These are phyloP conservation scores for Saccharomycopsis selenospora DNA, from an alignment of 805 yeast genomes.

Conservation along the genomic window DNA sequence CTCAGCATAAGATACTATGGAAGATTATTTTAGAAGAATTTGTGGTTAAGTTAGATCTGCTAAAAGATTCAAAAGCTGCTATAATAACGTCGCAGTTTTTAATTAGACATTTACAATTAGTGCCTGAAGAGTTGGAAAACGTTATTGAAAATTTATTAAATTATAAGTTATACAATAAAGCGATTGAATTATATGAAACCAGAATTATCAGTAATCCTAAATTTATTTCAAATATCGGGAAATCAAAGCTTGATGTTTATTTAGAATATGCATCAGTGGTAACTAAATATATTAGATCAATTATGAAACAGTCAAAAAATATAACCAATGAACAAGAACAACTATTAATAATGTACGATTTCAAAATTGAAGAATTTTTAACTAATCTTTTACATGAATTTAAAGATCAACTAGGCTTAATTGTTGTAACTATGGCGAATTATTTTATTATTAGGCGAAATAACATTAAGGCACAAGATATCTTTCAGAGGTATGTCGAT, in stretches of 20 bases:
- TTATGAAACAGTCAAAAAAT: conserved; percentile 12
- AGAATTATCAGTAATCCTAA: conserved; percentile 30
- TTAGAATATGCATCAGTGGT: conserved; percentile 38
- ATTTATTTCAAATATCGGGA: conserved; percentile 31
- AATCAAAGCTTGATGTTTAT: conserved; percentile 43
- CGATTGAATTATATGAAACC: conserved; percentile 29
- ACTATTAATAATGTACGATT: conserved; percentile 21
- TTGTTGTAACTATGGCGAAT: conserved; percentile 41
- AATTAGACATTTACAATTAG: conserved; percentile 28
- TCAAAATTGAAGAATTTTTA: conserved; percentile 32
- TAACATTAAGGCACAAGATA: conserved; percentile 33
- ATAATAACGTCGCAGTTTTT: conserved; percentile 26
- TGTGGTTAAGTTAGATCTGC: not conserved
- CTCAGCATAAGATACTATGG: conserved; percentile 54
- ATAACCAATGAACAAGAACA: conserved; percentile 12
- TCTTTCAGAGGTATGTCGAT: conserved; percentile 43
- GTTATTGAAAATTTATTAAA: conserved; percentile 30
- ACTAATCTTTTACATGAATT: conserved; percentile 34
- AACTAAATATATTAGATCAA: conserved; percentile 25
- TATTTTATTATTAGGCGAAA: conserved; percentile 36
- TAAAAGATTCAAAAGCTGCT: not conserved
- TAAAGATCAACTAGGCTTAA: conserved; percentile 52
- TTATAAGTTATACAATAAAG: conserved; percentile 27
- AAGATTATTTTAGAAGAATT: conserved; percentile 20
- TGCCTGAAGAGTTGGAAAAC: conserved; percentile 28